Base-by-base conservation (phyloP, 805 yeast genomes). In the Starmerella bombicola region DNA sequence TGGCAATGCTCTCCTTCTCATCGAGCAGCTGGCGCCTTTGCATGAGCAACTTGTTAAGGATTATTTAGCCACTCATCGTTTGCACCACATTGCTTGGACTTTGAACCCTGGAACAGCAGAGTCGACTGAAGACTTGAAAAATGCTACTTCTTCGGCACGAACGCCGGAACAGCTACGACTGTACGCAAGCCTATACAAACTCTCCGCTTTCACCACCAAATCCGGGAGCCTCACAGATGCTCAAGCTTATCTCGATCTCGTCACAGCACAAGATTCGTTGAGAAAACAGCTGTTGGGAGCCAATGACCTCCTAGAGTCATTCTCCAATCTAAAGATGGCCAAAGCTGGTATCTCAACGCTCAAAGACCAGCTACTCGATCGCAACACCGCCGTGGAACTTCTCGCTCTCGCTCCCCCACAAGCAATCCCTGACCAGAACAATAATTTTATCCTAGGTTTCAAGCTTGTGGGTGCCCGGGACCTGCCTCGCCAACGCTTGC, bases 61-160 rank as follows among this genome's bases (percentile, higher is more conserved):
- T 5, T 47, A 40, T 40, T 32, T 47, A 17, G 30, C 32, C 7
- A 30, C 37, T 2, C 35, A 33, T 13, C 20, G 35, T 8, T 34
- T 46, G 15, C 38, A 35, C 33, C 23, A 19, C 15, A 33, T 47
- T 9, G 51, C 51, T 2, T 47, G 51, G 51, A 40, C 51, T 2
- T 32, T 47, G 23, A 31, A 39, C 19, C 46, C 46, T 5, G 44
- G 36, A n/a, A 35, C 45, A 8, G 15, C 20, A 2, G 29, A 28
- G 18, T 45, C 49, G 6, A 43, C 47, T 8, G 33, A 28, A 16
- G 37, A 29, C 10, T 25, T 47, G 6, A 21, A 12, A 6, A 13
- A 16, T 15, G 51, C 51, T 5, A 17, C 44, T 3, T 19, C 17
- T 12, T 10, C 8, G 8, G 37, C 47, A 6, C 8, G 18, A 5